Conservation (phyloP, 1,139 yeast genomes). For the Kodamaea sp. region DNA sequence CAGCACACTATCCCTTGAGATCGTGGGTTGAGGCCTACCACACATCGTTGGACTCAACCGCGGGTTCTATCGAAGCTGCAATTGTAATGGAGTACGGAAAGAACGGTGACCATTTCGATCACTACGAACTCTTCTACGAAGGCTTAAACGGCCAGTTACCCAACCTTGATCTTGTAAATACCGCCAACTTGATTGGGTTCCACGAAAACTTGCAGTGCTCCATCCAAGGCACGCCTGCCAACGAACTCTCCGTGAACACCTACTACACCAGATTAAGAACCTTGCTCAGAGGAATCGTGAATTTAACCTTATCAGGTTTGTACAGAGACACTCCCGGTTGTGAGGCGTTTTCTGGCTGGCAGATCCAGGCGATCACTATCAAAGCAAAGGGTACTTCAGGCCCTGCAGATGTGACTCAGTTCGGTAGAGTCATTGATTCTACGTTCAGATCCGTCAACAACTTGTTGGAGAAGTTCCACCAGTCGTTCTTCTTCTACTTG, state of each 20-base stretch:
- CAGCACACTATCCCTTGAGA: constrained; percentile 68
- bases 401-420: constrained; percentile 78
- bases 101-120: constrained; percentile 65
- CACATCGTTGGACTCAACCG: constrained; percentile 78
- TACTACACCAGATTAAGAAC: constrained; percentile 61
- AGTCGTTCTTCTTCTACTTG: constrained; percentile 91
- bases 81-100: constrained; percentile 80
- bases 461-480: constrained; percentile 92
- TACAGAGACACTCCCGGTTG: constrained; percentile 62
- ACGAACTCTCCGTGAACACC: constrained; percentile 46
- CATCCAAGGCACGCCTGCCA: constrained; percentile 58
- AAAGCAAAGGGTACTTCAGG: constrained; percentile 58
- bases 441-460: constrained; percentile 88
- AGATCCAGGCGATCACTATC: constrained; percentile 86
- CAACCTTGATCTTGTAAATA: constrained; percentile 83
- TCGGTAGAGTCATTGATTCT: constrained; percentile 89
- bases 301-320: constrained; percentile 73
- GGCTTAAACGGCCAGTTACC: constrained; percentile 97
- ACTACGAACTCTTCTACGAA: constrained; percentile 74
- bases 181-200: constrained; percentile 68
- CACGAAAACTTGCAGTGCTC: constrained; percentile 75
- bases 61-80: constrained; percentile 96
- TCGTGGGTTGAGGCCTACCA: constrained; percentile 96
- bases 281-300: constrained; percentile 62
- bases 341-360: constrained; percentile 95